Evolutionary conservation across 208 protist species (phyloP).

Genomic region (Novymonas esmeraldas): DNA sequence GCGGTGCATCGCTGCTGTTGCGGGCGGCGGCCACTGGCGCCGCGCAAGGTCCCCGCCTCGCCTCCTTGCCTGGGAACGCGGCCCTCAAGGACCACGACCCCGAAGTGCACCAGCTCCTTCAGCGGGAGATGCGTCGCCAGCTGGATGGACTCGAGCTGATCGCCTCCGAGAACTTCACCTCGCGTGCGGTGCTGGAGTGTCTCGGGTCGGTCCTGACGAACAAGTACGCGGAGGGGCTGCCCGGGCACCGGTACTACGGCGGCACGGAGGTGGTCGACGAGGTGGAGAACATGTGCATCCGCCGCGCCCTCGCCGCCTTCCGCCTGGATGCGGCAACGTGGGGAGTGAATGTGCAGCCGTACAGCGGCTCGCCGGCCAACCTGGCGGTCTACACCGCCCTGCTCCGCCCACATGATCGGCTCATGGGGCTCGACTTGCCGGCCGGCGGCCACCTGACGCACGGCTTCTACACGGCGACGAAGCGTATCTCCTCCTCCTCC

Average conservation of each 20-base stretch:
- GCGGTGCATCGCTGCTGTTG: constrained; percentile 18
- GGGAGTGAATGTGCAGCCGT: constrained; percentile 99
- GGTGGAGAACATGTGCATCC: constrained; percentile 94
- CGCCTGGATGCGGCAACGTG: constrained; percentile 92
- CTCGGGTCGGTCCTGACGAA: constrained; percentile 98
- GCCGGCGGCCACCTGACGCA: constrained; percentile 96
- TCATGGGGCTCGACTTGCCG: constrained; percentile 97
- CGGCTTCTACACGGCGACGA: constrained; percentile 97
- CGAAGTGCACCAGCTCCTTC: constrained; percentile 76
- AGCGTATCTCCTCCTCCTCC: constrained; percentile 96
- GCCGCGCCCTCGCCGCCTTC: constrained; percentile 96
- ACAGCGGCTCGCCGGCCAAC: constrained; percentile 98
- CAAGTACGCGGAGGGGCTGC: constrained; percentile 99
- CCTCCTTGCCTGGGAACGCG: constrained; percentile 30
- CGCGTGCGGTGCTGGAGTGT: constrained; percentile 96
- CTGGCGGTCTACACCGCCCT: constrained; percentile 97
- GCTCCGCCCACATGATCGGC: constrained; percentile 96
- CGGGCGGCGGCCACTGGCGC: constrained; percentile 14
- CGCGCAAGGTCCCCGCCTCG: background rate
- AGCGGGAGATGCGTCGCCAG: constrained; percentile 88
- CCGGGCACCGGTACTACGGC: constrained; percentile 97
- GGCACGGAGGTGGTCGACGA: constrained; percentile 98
- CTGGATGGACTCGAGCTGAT: constrained; percentile 90
- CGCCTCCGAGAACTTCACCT: constrained; percentile 98
- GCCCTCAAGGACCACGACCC: constrained; percentile 67